These are phyloP conservation scores for Metschnikowia shivogae DNA, from an alignment of 805 yeast genomes.

Conservation along the genomic window DNA sequence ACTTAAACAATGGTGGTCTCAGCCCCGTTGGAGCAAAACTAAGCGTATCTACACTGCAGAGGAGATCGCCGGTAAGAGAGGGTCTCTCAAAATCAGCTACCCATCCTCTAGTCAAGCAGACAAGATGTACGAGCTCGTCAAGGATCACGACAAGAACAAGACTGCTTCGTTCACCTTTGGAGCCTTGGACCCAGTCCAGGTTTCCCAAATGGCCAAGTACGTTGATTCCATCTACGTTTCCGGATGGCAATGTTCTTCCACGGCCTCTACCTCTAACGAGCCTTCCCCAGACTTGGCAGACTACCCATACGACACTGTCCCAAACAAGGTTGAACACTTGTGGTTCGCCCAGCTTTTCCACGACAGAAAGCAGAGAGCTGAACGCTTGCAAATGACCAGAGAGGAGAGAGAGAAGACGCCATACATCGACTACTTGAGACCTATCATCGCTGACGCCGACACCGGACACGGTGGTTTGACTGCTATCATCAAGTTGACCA, in stretches of 20 bases:
- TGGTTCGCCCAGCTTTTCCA: constrained; percentile 97
- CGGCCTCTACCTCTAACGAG: constrained; percentile 95
- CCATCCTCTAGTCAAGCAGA: constrained; percentile 79
- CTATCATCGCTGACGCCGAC: constrained; percentile 96
- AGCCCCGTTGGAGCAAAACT: constrained; percentile 87
- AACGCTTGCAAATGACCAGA: constrained; percentile 57
- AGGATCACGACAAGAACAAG: constrained; percentile 66
- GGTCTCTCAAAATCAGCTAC: constrained; percentile 66
- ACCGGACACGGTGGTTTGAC: constrained; percentile 99
- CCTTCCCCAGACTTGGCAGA: constrained; percentile 98
- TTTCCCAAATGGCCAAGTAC: constrained; percentile 94
- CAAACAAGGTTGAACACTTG: constrained; percentile 95
- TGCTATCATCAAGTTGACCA: constrained; percentile 91
- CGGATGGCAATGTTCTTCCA: constrained; percentile 98
- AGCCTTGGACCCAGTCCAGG: constrained; percentile 93
- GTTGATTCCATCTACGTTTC: constrained; percentile 89
- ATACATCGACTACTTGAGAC: constrained; percentile 84
- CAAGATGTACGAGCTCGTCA: constrained; percentile 67
- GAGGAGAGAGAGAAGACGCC: constrained; percentile 67
- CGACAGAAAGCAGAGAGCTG: constrained; percentile 93
- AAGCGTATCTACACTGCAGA: constrained; percentile 85
- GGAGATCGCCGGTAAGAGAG: constrained; percentile 87
- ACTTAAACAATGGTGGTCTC: constrained; percentile 86
- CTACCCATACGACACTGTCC: constrained; percentile 98
- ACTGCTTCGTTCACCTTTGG: constrained; percentile 89